Percentiles rank a stretch among this genome's conserved stretches.
These are phyloP conservation scores for Scedosporium minutisporum DNA, from an alignment of 2,329 filamentous ascomycete genomes.

Conservation along the genomic window DNA sequence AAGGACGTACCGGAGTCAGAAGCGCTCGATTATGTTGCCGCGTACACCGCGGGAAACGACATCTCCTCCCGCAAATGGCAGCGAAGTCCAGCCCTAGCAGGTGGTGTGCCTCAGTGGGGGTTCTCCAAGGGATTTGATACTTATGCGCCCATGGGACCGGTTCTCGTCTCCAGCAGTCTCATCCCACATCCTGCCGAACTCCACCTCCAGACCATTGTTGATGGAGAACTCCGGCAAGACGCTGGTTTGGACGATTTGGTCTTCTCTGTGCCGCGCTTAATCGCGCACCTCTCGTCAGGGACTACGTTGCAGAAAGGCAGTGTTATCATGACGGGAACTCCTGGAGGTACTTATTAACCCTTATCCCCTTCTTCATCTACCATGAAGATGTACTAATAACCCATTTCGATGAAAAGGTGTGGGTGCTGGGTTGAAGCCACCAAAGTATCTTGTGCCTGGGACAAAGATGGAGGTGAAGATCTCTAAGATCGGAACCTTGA, in stretches of 20 bases:
- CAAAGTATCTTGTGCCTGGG: conserved; percentile 26
- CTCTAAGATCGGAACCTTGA: conserved; percentile 28
- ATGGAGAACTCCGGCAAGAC: conserved; percentile 49
- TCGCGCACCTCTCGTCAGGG: conserved; percentile 27
- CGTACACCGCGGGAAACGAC: conserved; percentile 68
- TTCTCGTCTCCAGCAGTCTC: conserved; percentile 49
- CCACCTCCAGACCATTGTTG: conserved; percentile 47
- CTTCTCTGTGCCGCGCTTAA: conserved; percentile 37
- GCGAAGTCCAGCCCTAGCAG: conserved; percentile 49
- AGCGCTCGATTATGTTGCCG: conserved; percentile 61
- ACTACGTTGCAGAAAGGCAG: conserved; percentile 32
- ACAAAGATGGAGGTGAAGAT: conserved; percentile 29
- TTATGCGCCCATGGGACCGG: conserved; percentile 66
- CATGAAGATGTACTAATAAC: not conserved
- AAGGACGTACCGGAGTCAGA: conserved; percentile 53
- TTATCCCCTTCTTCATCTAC: not conserved
- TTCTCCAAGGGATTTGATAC: conserved; percentile 67
- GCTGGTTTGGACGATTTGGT: conserved; percentile 48
- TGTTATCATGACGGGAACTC: conserved; percentile 37
- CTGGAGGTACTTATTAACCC: conserved; percentile 20
- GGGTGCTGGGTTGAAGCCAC: conserved; percentile 31
- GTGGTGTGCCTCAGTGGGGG: conserved; percentile 60
- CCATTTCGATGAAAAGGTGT: conserved; percentile 17
- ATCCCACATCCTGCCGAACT: conserved; percentile 48
- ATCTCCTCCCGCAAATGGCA: conserved; percentile 73